Base-by-base conservation (phyloP, 176 grass and related monocot genomes). In the Rhynchospora pubera region DNA sequence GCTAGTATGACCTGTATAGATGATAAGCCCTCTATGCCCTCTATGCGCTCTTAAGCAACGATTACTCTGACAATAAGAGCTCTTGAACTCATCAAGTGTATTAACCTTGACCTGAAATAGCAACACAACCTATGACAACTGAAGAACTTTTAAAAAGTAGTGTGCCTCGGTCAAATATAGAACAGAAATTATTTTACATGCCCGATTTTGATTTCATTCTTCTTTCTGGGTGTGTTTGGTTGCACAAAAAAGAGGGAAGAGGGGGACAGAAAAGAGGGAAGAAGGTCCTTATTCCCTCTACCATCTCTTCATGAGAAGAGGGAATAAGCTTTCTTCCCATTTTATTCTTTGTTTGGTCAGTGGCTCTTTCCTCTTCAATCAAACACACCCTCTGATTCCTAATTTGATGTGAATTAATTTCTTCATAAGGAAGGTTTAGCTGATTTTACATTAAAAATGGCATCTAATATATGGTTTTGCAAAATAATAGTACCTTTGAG, bases 21-120 rank as follows among this genome's bases (percentile, higher is more conserved):
- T 9, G 47, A 82, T 66, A 82, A 66, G 61, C 39, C 79, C 79
- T 82, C 79, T 82, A 82, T 65, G 42, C 39, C 79, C 79, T 82
- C 79, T 82, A 82, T 65, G 42, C 21, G 60, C 79, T 82, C 39
- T 62, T 16, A 82, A 32, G 19, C 14, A 21, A 52, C 12, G 22
- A 50, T 44, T 12, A 21, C 22, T 64, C 23, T 65, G 12, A 64
- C 13, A 52, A 51, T 24, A 62, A 47, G 7, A 16, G 22, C 9
- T 65, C 42, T 28, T 65, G 16, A 82, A 82, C 19, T 82, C 79
- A 65, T 82, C 79, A 45, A 82, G 21, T 64, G 79, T 66, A 48
- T 82, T 65, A 7, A 82, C 22, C 47, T 45, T 64, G 39, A 82
- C 79, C 79, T 82, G 58, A 65, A 82, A 65, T 6, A 24, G n/a